Evolutionary conservation across 2,329 filamentous ascomycete genomes (phyloP).

Genomic region (Xylariales sp.): DNA sequence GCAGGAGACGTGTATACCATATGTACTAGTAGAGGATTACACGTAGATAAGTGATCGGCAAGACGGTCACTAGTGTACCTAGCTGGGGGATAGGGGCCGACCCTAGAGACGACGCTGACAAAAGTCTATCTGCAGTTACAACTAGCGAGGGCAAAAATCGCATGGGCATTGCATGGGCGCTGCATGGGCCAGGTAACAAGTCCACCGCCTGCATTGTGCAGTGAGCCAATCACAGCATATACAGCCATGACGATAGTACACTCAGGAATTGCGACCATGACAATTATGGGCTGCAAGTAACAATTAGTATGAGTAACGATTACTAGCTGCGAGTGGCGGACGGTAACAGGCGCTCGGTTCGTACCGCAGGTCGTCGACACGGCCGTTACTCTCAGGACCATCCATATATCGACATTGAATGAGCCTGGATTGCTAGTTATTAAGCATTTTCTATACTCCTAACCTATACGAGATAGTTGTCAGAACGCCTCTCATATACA

Average conservation of each 20-base stretch:
- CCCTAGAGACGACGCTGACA: slow-evolving; percentile 1
- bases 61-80: not conserved
- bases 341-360: too few relatives aligned
- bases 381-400: not conserved
- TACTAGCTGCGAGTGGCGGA: not conserved
- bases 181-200: not conserved
- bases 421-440: too few relatives aligned
- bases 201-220: not conserved
- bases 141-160: too few relatives aligned
- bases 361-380: too few relatives aligned
- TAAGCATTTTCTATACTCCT: not conserved
- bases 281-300: too few relatives aligned
- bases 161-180: too few relatives aligned
- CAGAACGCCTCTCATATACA: too few relatives aligned
- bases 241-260: not conserved
- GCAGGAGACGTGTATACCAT: not conserved
- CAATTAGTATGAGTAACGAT: too few relatives aligned
- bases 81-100: not conserved
- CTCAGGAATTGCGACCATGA: slow-evolving; percentile 5
- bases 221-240: not conserved
- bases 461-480: too few relatives aligned
- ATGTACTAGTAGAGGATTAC: not conserved
- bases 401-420: too few relatives aligned
- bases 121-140: not conserved
- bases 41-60: slow-evolving; percentile 2